Evolutionary conservation across 2,329 filamentous ascomycete species (phyloP).

Genomic region (Fusarium aywerte): DNA sequence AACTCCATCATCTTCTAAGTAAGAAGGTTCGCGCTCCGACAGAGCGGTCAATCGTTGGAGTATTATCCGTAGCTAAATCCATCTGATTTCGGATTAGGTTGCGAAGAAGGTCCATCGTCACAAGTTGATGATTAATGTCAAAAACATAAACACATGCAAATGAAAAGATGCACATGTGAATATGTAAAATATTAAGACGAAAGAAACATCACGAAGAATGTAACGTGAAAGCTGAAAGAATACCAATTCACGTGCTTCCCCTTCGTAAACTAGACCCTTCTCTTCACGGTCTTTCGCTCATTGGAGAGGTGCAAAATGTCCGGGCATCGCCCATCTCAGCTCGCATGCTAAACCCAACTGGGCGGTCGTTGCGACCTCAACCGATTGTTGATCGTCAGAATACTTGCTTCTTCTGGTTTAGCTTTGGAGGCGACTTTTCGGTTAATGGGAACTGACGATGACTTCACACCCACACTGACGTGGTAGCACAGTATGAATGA

Average conservation of each 20-base stretch:
- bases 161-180: background rate
- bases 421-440: background rate
- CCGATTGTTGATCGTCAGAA: slow-evolving; percentile 3
- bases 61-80: background rate
- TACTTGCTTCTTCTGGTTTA: background rate
- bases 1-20: background rate
- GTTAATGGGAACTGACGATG: background rate
- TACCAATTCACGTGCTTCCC: background rate
- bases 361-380: slow-evolving; percentile 34
- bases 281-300: no score
- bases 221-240: background rate
- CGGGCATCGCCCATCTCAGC: background rate
- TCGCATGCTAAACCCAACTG: slow-evolving; percentile 44
- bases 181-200: background rate
- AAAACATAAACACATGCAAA: background rate
- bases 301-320: background rate
- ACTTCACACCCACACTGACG: background rate
- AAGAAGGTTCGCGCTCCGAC: background rate
- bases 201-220: background rate
- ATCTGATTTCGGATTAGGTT: slow-evolving; percentile 33
- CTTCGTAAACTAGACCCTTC: background rate
- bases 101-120: slow-evolving; percentile 21
- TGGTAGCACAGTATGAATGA: no score
- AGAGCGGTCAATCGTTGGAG: background rate
- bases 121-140: background rate